Base-by-base conservation (phyloP, 2,329 filamentous ascomycete species). In the Orbilia ellipsospora region DNA sequence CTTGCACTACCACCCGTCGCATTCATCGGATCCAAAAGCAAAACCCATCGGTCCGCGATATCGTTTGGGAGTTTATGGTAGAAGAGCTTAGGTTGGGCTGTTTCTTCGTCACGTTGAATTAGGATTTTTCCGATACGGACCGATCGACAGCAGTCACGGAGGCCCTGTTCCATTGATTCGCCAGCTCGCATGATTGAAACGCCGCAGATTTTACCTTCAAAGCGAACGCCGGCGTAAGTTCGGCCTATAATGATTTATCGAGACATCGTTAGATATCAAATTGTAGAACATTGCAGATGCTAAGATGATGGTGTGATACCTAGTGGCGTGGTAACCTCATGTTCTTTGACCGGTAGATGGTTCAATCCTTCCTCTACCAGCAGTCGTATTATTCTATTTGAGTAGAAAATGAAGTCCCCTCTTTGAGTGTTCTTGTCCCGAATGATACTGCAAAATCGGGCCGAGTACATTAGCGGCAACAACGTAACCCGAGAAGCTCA, bases 361-460 rank as follows among this genome's bases (percentile, higher is more conserved):
- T 99, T 99, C 65, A 99, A 86, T 2, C 95, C 95, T 84, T 99
- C 95, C 83, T 99, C 95, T 48, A 99, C 95, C 5, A 99, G 87
- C 50, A 99, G 87, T 36, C 95, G 92, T 82, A 98, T 98, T 82
- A 99, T 98, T 74, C 95, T 90, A 84, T 99, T 99, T 51, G 94
- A 97, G 85, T 98, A 97, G 85, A 99, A 99, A 81, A 99, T 97
- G 83, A 99, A 99, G 83, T 99, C 95, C 77, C 93, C 95, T 73
- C 95, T 91, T 68, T 90, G 89, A 4, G 95, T 99, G 79, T 90
- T 88, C 83, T 92, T 92, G 83, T 97, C 93, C 80, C 95, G 91
- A 81, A 99, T 98, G 88, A 97, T 97, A 77, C 94, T 98, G 5
- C 10, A 36, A 1, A 36, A 36, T 36, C 10, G 5, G 31, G 8